Conservation (phyloP, 495 filamentous ascomycete species). For the Melanomma pulvis-pyrius region DNA sequence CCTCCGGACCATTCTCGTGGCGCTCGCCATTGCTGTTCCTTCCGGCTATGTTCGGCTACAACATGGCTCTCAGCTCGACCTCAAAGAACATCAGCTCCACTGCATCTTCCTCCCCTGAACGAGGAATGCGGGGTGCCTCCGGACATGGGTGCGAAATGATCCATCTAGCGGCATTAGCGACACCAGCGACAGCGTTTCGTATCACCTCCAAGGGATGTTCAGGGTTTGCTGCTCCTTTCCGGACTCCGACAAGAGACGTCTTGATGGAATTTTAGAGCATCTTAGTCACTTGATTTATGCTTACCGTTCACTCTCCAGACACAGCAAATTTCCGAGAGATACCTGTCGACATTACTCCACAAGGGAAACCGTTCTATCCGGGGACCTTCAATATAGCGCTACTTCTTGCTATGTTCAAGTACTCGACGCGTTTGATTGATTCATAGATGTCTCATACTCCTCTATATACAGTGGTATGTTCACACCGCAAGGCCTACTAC, state of each 20-base stretch:
- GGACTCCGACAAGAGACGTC: background rate
- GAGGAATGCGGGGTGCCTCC: slow-evolving; percentile 20
- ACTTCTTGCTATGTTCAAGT: too few relatives aligned
- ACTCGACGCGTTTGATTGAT: too few relatives aligned
- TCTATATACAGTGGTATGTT: too few relatives aligned
- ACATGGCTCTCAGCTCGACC: slow-evolving; percentile 1
- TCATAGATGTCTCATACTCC: too few relatives aligned
- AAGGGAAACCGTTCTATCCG: background rate
- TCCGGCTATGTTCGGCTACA: slow-evolving; percentile 28
- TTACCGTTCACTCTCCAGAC: background rate
- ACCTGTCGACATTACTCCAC: background rate
- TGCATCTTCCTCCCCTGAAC: background rate
- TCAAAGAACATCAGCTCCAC: slow-evolving; percentile 1
- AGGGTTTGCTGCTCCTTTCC: background rate
- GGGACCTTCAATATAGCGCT: background rate
- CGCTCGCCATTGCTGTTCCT: background rate
- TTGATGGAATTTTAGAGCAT: background rate
- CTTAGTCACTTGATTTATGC: background rate
- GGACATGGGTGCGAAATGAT: background rate
- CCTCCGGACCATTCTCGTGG: slow-evolving; percentile 1
- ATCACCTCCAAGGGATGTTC: background rate
- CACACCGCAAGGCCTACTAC: too few relatives aligned
- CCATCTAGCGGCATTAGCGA: background rate
- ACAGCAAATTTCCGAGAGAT: background rate
- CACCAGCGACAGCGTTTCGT: background rate